Evolutionary conservation across 2,329 filamentous ascomycete genomes (phyloP), one percentile per base, ranked within the genome.

Genomic region (Drechslerella coelobrocha): DNA sequence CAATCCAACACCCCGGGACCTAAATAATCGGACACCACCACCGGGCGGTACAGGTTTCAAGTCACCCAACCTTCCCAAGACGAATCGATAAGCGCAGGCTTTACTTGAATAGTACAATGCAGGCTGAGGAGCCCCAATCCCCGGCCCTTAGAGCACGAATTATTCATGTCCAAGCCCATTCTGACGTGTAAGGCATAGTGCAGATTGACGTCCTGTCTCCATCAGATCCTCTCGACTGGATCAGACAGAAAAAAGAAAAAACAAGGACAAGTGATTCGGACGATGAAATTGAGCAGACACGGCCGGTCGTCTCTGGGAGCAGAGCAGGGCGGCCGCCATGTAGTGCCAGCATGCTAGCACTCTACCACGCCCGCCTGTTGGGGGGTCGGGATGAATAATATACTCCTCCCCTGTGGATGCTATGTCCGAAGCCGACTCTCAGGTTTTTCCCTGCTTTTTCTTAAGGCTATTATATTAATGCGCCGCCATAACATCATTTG

Each of bases 41-140:
- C 59, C 66, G 47, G 59, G 53, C 59, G 53, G 59, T 41, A 71
- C 52, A 63, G 47, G 66, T 63, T 63, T 63, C 65, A 62, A 62
- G 65, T 62, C 59, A 23, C 17, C 37, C 21, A 71, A 39, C 41
- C 23, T 71, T 57, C 39, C 59, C 53, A 37, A 45, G 27, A 63
- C 55, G 66, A 62, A 71, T 54, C 52, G 66, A 71, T 71, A 71
- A 63, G 66, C 66, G 61, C 53, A 57, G 57, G 52, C 57, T 59
- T 69, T 69, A 53, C 65, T 54, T 53, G 37, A 62, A 63, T 63
- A 59, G 66, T 62, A 54, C 37, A 27, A 45, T 63, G 52, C 66
- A 63, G 66, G 26, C 66, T 61, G 56, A 27, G 50, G 39, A 48
- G 17, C 39, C 59, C 48, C 23, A n/a, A 51, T 50, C 66, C 66